These are phyloP conservation scores for Kluyveromyces sp. DNA, from an alignment of 1,139 yeast genomes.

Conservation along the genomic window DNA sequence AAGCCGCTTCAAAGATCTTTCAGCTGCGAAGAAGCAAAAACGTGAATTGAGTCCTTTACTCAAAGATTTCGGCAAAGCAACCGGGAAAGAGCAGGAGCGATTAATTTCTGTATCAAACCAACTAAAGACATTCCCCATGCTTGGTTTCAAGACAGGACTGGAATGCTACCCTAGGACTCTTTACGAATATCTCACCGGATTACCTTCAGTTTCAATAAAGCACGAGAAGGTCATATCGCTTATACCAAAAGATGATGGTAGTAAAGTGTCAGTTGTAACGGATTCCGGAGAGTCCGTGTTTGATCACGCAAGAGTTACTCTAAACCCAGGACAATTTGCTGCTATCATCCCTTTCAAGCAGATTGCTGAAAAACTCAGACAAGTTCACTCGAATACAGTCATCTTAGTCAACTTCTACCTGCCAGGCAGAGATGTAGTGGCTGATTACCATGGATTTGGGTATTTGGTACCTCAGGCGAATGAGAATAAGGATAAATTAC, in stretches of 20 bases:
- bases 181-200: slow-evolving; percentile 32
- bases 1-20: slow-evolving; percentile 12
- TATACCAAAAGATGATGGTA: slow-evolving; percentile 7
- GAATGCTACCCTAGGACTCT: slow-evolving; percentile 44
- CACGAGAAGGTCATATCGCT: slow-evolving; percentile 24
- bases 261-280: slow-evolving; percentile 15
- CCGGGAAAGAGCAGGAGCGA: slow-evolving; percentile 37
- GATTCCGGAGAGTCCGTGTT: slow-evolving; percentile 23
- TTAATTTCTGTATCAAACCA: slow-evolving; percentile 34
- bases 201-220: slow-evolving; percentile 39
- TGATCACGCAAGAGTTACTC: slow-evolving; percentile 54
- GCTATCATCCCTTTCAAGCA: slow-evolving; percentile 16
- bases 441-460: slow-evolving; percentile 63
- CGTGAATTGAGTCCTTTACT: slow-evolving; percentile 12
- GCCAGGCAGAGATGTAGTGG: slow-evolving; percentile 36
- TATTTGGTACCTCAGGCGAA: slow-evolving; percentile 65
- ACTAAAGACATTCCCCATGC: slow-evolving; percentile 46
- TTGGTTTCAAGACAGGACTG: slow-evolving; percentile 48
- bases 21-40: slow-evolving; percentile 4
- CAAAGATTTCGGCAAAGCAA: slow-evolving; percentile 17
- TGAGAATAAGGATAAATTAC: slow-evolving; percentile 50
- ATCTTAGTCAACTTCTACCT: slow-evolving; percentile 56
- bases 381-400: slow-evolving; percentile 47
- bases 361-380: slow-evolving; percentile 24
- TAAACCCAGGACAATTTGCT: slow-evolving; percentile 38